Percentiles rank a stretch among this genome's conserved stretches.
phyloP scores from a whole-genome alignment of 371 early-diverging fungal species.

The Haplosporangium sp. region DNA sequence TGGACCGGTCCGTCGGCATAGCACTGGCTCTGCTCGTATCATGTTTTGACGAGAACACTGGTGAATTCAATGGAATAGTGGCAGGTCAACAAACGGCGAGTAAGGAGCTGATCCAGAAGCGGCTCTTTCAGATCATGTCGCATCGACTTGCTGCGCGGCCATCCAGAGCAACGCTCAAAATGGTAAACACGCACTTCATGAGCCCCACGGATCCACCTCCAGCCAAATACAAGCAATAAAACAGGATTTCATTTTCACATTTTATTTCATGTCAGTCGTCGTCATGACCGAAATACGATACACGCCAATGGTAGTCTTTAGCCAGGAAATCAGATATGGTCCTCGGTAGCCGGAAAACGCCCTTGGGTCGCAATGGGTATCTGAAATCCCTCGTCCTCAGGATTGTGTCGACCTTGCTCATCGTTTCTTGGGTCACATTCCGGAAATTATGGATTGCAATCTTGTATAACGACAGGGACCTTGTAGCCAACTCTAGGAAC shows the following conservation, averaged over 20 bases:
- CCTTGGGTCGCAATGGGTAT: slow-evolving; percentile 10
- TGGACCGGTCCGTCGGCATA: slow-evolving; percentile 83
- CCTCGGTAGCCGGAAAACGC: slow-evolving; percentile 15
- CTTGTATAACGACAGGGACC: slow-evolving; percentile 7
- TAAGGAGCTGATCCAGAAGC: slow-evolving; percentile 73
- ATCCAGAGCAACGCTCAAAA: slow-evolving; percentile 74
- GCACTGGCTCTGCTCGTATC: slow-evolving; percentile 71
- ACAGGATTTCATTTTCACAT: neutral
- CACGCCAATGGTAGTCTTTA: neutral
- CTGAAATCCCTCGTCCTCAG: neutral
- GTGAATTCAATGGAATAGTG: slow-evolving; percentile 12
- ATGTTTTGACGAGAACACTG: slow-evolving; percentile 61
- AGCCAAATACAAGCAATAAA: slow-evolving; percentile 33
- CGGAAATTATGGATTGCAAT: slow-evolving; percentile 11
- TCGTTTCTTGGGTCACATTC: neutral
- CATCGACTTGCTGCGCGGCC: slow-evolving; percentile 69
- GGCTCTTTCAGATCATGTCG: slow-evolving; percentile 74
- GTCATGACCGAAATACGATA: slow-evolving; percentile 14
- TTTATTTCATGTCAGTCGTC: slow-evolving; percentile 18
- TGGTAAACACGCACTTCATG: slow-evolving; percentile 72
- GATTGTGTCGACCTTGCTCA: neutral
- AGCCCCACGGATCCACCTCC: slow-evolving; percentile 55
- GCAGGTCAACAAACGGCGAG: slow-evolving; percentile 52
- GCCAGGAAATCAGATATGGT: neutral
- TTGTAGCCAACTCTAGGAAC: slow-evolving; percentile 3